These are phyloP conservation scores for Inonotus obliquus DNA, from an alignment of 1,284 basidiomycete genomes.

Conservation along the genomic window DNA sequence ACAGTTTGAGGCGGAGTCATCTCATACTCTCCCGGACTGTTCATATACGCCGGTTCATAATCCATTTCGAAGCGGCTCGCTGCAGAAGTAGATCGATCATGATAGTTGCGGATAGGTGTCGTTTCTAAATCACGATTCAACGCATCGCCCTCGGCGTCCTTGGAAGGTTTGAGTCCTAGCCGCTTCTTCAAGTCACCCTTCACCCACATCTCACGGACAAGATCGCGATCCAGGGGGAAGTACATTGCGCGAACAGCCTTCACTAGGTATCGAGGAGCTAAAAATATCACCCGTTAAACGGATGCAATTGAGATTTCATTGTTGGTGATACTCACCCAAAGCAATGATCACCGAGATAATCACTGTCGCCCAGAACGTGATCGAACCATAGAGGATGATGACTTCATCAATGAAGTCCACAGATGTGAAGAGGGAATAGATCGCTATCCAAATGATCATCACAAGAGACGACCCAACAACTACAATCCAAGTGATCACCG, in stretches of 20 bases:
- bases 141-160: conserved; percentile 29
- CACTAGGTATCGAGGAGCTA: conserved; percentile 69
- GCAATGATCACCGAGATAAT: conserved; percentile 65
- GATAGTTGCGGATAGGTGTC: conserved; percentile 65
- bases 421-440: conserved; percentile 75
- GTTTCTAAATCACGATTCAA: conserved; percentile 38
- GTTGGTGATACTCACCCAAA: conserved; percentile 49
- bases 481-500: conserved; percentile 77
- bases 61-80: conserved; percentile 39
- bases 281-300: conserved; percentile 5
- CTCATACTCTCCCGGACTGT: conserved; percentile 29
- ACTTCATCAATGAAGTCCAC: conserved; percentile 73
- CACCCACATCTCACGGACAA: conserved; percentile 89
- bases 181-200: conserved; percentile 78
- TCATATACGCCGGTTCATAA: conserved; percentile 43
- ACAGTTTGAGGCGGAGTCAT: conserved; percentile 25
- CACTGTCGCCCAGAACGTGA: conserved; percentile 82
- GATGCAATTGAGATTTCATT: conserved; percentile 2
- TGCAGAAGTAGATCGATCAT: conserved; percentile 46
- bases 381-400: conserved; percentile 66
- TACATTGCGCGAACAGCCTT: conserved; percentile 69
- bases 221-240: conserved; percentile 74
- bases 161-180: conserved; percentile 67
- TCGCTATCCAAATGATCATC: conserved; percentile 80
- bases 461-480: conserved; percentile 76